Evolutionary conservation across 2,329 filamentous ascomycete species (phyloP).

Genomic region (Venturia carpophila): DNA sequence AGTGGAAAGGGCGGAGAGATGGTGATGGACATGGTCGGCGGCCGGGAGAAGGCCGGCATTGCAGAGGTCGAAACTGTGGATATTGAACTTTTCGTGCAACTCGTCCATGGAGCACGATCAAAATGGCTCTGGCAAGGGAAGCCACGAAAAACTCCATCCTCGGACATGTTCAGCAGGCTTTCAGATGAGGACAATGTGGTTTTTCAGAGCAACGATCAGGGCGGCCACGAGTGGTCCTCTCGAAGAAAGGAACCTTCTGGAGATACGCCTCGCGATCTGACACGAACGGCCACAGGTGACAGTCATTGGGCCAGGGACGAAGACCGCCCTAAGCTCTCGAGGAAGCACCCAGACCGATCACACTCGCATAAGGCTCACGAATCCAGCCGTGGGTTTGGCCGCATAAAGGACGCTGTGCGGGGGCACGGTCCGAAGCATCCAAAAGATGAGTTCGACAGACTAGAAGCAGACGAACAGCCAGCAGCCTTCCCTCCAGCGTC

Average conservation of each 20-base stretch:
- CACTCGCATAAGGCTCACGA: slow-evolving; percentile 18
- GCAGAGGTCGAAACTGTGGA: slow-evolving; percentile 89
- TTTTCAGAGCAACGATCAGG: slow-evolving; percentile 52
- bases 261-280: slow-evolving; percentile 9
- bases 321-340: slow-evolving; percentile 4
- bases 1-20: slow-evolving; percentile 91
- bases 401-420: slow-evolving; percentile 76
- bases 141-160: slow-evolving; percentile 51
- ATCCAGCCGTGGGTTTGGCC: slow-evolving; percentile 53
- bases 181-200: slow-evolving; percentile 36
- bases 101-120: slow-evolving; percentile 71
- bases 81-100: slow-evolving; percentile 70
- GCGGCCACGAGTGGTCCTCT: slow-evolving; percentile 38
- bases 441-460: slow-evolving; percentile 31
- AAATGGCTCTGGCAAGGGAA: slow-evolving; percentile 97
- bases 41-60: slow-evolving; percentile 76
- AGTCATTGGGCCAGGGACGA: slow-evolving; percentile 43
- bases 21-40: slow-evolving; percentile 80
- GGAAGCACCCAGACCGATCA: slow-evolving; percentile 32
- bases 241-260: slow-evolving; percentile 39
- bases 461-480: slow-evolving; percentile 5
- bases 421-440: slow-evolving; percentile 33
- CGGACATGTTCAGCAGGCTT: slow-evolving; percentile 33
- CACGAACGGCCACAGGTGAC: slow-evolving; percentile 4
- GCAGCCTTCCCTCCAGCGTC: slow-evolving; percentile 21